These are phyloP conservation scores for Tagetes patula DNA, from an alignment of 129 eudicot species.

Conservation along the genomic window DNA sequence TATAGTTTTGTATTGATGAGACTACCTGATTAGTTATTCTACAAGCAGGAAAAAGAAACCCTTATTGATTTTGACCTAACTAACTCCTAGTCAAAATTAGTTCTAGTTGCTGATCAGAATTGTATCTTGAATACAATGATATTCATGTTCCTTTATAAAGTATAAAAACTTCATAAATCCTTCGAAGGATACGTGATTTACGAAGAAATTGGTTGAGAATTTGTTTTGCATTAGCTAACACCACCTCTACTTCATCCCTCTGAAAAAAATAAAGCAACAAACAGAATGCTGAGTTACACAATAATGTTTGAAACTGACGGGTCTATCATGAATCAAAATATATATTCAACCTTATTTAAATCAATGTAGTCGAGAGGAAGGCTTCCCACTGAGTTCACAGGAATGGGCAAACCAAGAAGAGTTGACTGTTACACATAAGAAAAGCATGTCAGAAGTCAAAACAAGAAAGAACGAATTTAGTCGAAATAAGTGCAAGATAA, in stretches of 20 bases:
- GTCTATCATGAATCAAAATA: neutral
- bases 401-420: slow-evolving; percentile 93
- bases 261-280: slow-evolving; percentile 36
- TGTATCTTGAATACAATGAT: slow-evolving; percentile 12
- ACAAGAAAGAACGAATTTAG: slow-evolving; percentile 5
- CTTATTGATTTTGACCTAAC: neutral
- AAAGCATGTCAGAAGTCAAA: slow-evolving; percentile 27
- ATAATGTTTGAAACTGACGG: neutral
- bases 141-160: neutral
- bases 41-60: neutral
- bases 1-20: neutral
- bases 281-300: slow-evolving; percentile 1
- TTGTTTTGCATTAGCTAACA: slow-evolving; percentile 90
- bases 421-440: slow-evolving; percentile 66
- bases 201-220: slow-evolving; percentile 86
- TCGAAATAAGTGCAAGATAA: neutral
- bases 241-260: slow-evolving; percentile 91
- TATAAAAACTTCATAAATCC: neutral
- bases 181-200: slow-evolving; percentile 88
- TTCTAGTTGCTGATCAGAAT: neutral
- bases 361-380: slow-evolving; percentile 79
- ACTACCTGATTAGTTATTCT: slow-evolving; percentile 11
- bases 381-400: slow-evolving; percentile 92
- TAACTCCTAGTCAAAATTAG: slow-evolving; percentile 8
- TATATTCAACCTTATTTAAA: slow-evolving; percentile 51